A percentile compares a stretch with the other conserved stretches of the same genome.
Evolutionary conservation across 768 basidiomycete species (phyloP).

Genomic region (Tylopilus intermedius): DNA sequence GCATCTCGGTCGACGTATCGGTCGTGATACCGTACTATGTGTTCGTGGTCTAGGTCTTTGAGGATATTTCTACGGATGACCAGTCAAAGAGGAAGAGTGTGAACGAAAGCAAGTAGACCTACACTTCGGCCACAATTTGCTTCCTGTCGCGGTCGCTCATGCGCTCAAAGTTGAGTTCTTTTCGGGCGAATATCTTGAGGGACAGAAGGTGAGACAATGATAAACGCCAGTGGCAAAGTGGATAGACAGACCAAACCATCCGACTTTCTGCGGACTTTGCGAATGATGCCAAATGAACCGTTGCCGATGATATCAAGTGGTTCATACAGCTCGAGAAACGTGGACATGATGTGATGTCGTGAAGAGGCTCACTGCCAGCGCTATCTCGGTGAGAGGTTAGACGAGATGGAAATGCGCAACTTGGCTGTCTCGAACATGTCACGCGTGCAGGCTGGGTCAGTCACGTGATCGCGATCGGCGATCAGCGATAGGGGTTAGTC

Average conservation of each 20-base stretch:
- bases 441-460: conserved; percentile 7
- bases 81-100: neutral
- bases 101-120: conserved; percentile 29
- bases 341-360: conserved; percentile 15
- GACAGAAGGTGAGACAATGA: neutral
- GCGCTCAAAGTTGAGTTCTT: conserved; percentile 95
- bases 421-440: conserved; percentile 24
- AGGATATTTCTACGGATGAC: conserved; percentile 73
- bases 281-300: conserved; percentile 95
- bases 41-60: conserved; percentile 90
- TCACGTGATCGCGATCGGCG: neutral
- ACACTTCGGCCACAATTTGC: conserved; percentile 99
- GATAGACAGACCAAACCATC: conserved; percentile 68
- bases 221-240: conserved; percentile 4
- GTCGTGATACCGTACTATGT: conserved; percentile 95
- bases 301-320: conserved; percentile 91
- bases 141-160: conserved; percentile 96
- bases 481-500: too few species aligned
- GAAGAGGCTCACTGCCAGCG: conserved; percentile 1
- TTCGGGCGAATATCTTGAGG: conserved; percentile 75
- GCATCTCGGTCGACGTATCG: conserved; percentile 85
- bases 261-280: conserved; percentile 81
- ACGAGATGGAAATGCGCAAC: conserved; percentile 19
- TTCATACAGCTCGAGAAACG: conserved; percentile 75
- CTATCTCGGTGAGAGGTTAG: neutral